Evolutionary conservation across 305 asterid genomes (phyloP), one percentile per base, ranked within the genome.

Genomic region (Fraxinus platypoda): DNA sequence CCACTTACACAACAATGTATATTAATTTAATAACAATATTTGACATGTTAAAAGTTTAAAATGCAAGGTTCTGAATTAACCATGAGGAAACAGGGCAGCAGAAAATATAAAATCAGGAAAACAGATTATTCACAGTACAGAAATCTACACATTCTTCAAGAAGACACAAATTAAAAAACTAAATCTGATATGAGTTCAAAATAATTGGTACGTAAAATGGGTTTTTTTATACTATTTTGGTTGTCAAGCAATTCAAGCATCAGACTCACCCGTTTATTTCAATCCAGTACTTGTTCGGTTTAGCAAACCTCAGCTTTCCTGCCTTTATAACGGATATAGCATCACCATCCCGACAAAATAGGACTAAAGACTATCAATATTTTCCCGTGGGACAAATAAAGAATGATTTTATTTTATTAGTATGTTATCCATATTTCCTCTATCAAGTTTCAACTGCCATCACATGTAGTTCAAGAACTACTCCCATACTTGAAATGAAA

Each of bases 261-360:
- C 57, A 33, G 46, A 84, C 98, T 88, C 87, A 93, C 98, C 86
- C 97, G 92, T 85, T 93, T 95, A 31, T 93, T 85, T 95, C 99
- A 85, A 95, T 89, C 98, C 99, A 94, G 81, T 93, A 95, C 84
- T 93, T 94, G 85, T 92, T 92, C 66, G 98, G 99, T 85, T 91
- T 92, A 41, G 93, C 75, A 87, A 90, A 90, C 81, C 95, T 95
- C 81, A 94, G 84, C 70, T 74, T 88, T 82, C 98, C 99, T 4
- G 94, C 95, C 87, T 90, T 92, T 85, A 92, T 84, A 11, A 87
- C 95, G 74, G 94, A 82, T 82, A 95, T 87, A 74, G 87, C 77
- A 84, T 94, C 97, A 78, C 93, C 91, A 15, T 95, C 98, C 98
- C 93, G 88, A 77, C 30, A 88, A 84, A 62, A 46, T 41, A 52